Evolutionary conservation across 345 rosid species (phyloP), one percentile per base, ranked within the genome.

Genomic region (Brassica rapa): DNA sequence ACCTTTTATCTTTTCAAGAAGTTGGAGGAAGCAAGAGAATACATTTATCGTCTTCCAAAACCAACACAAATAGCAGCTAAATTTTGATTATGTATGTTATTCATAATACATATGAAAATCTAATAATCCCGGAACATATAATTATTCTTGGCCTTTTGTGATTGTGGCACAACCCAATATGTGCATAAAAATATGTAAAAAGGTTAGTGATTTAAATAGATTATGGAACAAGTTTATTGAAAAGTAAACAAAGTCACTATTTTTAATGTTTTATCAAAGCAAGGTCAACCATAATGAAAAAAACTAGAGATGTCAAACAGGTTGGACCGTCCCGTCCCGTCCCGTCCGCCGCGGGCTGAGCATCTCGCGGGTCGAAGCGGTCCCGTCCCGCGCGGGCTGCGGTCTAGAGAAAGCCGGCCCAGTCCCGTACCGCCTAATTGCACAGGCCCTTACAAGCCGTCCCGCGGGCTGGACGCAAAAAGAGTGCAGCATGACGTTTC

Each of bases 1-100:
- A 33, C 93, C 97, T 33, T 3, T 75, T 92, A 66, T 93, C 94
- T n/a, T 92, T 92, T 43, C 82, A 79, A 24, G 86, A 85, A 53
- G 55, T 80, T 69, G 77, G 79, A 73, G 78, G 74, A 80, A 68
- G 66, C 43, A 80, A 74, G 49, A 68, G 2, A 39, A 56, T 43
- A 53, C n/a, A 15, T 5, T 24, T 10, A 25, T 16, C 14, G 23
- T 21, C 7, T 8, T 37, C 43, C 43, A 37, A 9, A 37, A 41
- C 14, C 14, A 10, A 41, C 10, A 41, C 49, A 41, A 59, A 35
- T 61, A 68, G 19, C 32, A 60, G 16, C 8, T 57, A 68, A 29
- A 32, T 24, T 33, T 37, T 3, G 63, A 69, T 69, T 29, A 55
- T 64, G 8, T 64, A 0, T 2, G 27, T 4, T 39, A 29, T 33